Percentiles rank a stretch among this genome's conserved stretches.
Evolutionary conservation across 441 rosid species (phyloP).

Genomic region (Kokia cookei): DNA sequence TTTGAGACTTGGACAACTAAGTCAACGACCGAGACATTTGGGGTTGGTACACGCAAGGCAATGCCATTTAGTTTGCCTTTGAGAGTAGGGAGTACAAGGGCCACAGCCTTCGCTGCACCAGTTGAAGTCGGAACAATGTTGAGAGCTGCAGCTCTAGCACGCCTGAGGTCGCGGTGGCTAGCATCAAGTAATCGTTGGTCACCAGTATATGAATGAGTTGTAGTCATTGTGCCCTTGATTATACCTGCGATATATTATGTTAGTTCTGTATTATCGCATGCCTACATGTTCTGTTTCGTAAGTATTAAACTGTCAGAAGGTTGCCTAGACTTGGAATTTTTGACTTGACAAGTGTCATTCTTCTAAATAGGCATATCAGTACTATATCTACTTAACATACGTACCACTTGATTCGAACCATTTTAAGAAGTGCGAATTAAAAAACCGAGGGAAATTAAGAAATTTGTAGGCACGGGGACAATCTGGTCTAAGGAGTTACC

Average conservation of each 20-base stretch:
- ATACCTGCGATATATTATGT: slow-evolving; percentile 43
- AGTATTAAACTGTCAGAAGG: not conserved
- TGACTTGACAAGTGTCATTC: not conserved
- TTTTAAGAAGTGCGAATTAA: not conserved
- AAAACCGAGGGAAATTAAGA: not conserved
- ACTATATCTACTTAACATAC: not conserved
- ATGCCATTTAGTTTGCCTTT: slow-evolving; percentile 93
- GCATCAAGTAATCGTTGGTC: slow-evolving; percentile 93
- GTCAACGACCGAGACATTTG: slow-evolving; percentile 91
- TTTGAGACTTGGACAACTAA: slow-evolving; percentile 85
- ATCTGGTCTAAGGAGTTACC: not conserved
- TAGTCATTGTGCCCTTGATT: slow-evolving; percentile 94
- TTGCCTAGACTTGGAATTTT: not conserved
- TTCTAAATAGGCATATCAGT: not conserved
- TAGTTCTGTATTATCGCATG: not conserved
- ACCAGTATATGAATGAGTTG: slow-evolving; percentile 95
- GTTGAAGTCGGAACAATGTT: slow-evolving; percentile 94
- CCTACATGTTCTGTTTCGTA: not conserved
- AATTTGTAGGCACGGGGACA: not conserved
- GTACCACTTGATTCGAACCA: not conserved
- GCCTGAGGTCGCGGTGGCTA: slow-evolving; percentile 91
- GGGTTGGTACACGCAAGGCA: slow-evolving; percentile 92
- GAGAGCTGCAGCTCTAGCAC: slow-evolving; percentile 92
- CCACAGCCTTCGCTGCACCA: slow-evolving; percentile 95
- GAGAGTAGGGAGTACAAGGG: slow-evolving; percentile 82